Base-by-base conservation (phyloP, 805 yeast species). In the Yamadazyma sp. region DNA sequence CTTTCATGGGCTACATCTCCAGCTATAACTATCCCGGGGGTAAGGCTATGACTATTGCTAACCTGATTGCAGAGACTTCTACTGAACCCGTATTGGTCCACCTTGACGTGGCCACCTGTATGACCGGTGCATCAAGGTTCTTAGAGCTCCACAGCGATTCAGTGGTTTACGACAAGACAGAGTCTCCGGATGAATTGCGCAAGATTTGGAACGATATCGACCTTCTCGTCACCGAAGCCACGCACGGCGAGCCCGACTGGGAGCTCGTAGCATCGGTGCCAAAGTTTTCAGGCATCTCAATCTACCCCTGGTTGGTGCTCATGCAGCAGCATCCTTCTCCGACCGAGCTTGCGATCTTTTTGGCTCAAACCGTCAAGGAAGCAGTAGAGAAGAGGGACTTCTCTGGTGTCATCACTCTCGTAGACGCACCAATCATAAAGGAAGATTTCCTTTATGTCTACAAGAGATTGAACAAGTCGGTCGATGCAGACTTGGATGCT, bases 21-120 rank as follows among this genome's bases (percentile, higher is more conserved):
- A 71, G 83, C 34, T 65, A 66, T 57, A 91, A 91, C 57, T 91
- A 91, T 54, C 95, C 96, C 2, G 97, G 97, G 9, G 97, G 96
- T 0, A 70, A 61, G 1, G 95, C 96, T 0, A 60, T 89, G 22
- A 43, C 54, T 11, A 52, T 52, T 15, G 70, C 84, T 41, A 84
- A 87, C 50, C 49, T 65, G 7, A 54, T 64, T 8, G 41, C 30
- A 3, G 54, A 63, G 13, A 13, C 18, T n/a, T 18, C 31, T 12
- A 18, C 20, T 24, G 20, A 54, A 10, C 41, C 54, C 11, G 46
- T 44, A 6, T 41, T 69, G 0, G 78, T 90, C 7, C 95, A 90
- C 57, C 62, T 87, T 63, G 95, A 85, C 50, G 81, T 82, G 3
- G 77, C 84, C 0, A 73, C 91, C 0, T 86, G 95, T 52, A 88